A percentile compares a stretch with the other conserved stretches of the same genome.
phyloP scores from a whole-genome alignment of 345 rosid genomes.

The Bruguiera parviflora region DNA sequence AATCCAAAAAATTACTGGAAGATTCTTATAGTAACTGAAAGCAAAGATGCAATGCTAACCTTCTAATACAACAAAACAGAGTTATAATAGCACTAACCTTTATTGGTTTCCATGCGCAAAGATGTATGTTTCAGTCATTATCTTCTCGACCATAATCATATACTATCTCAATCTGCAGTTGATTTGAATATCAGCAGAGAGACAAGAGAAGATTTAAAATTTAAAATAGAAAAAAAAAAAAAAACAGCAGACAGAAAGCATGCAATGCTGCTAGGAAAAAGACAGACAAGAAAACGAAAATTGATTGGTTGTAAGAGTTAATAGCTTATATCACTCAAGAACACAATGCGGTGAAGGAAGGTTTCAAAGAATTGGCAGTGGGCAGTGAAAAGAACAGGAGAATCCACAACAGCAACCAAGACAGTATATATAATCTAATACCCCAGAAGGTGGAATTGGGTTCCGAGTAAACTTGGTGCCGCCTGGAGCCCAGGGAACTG shows the following conservation, averaged over 20 bases:
- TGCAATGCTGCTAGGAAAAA: too few species aligned
- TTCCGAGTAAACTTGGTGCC: conserved; percentile 91
- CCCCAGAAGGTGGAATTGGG: conserved; percentile 92
- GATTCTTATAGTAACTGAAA: too few species aligned
- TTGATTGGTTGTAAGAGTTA: too few species aligned
- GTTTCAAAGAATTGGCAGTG: neutral
- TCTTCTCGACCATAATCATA: conserved; percentile 87
- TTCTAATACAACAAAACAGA: too few species aligned
- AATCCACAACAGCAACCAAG: neutral
- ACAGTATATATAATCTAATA: conserved; percentile 25
- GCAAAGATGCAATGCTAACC: too few species aligned
- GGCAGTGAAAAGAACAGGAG: neutral
- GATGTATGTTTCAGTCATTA: conserved; percentile 41
- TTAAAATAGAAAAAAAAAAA: too few species aligned
- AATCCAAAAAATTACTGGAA: neutral
- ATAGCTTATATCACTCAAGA: too few species aligned
- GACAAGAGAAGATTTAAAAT: neutral
- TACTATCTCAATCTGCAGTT: conserved; percentile 81
- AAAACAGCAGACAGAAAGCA: neutral
- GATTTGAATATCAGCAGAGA: conserved; percentile 13
- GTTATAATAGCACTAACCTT: conserved; percentile 34
- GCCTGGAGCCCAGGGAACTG: conserved; percentile 99
- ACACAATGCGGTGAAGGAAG: too few species aligned
- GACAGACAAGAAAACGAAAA: too few species aligned
- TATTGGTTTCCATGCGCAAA: neutral